These are phyloP conservation scores for Aschersonia sp. DNA, from an alignment of 2,329 filamentous ascomycete genomes.

Conservation along the genomic window DNA sequence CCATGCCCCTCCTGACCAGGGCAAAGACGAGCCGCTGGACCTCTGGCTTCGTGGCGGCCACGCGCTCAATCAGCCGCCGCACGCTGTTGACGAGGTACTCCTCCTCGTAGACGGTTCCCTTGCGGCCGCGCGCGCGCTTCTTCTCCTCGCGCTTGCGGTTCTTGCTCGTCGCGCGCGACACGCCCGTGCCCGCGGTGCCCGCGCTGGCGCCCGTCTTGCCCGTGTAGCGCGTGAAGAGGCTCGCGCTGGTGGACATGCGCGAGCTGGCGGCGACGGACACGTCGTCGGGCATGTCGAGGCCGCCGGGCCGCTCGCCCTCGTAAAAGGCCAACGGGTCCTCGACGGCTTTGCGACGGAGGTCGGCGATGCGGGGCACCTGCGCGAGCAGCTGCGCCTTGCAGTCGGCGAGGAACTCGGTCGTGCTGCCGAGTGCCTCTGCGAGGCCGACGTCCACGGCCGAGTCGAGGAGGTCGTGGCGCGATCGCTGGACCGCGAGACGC, in stretches of 20 bases:
- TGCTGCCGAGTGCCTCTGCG: conserved; percentile 63
- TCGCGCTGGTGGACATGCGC: conserved; percentile 66
- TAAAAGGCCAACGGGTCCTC: conserved; percentile 83
- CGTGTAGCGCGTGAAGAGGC: conserved; percentile 86
- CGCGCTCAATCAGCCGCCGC: conserved; percentile 64
- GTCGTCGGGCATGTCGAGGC: conserved; percentile 72
- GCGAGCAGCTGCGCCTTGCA: conserved; percentile 74
- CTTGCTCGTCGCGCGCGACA: conserved; percentile 69
- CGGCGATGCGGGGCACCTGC: conserved; percentile 73
- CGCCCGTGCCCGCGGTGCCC: conserved; percentile 57
- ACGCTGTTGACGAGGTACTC: conserved; percentile 91
- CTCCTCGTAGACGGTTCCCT: conserved; percentile 95
- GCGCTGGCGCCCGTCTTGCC: conserved; percentile 43
- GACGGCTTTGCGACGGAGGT: conserved; percentile 66
- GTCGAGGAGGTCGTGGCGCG: conserved; percentile 46
- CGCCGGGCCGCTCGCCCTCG: conserved; percentile 55
- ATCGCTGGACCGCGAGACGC: conserved; percentile 52
- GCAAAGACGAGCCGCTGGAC: conserved; percentile 61
- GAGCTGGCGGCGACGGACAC: conserved; percentile 76
- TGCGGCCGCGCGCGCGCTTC: conserved; percentile 86
- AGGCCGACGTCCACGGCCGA: conserved; percentile 64
- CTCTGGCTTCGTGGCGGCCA: conserved; percentile 60
- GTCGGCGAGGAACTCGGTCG: conserved; percentile 84
- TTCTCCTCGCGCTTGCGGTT: conserved; percentile 83
- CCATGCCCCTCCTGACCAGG: conserved; percentile 67